Conservation (phyloP, 768 basidiomycete genomes). For the Leccinum imitatum region DNA sequence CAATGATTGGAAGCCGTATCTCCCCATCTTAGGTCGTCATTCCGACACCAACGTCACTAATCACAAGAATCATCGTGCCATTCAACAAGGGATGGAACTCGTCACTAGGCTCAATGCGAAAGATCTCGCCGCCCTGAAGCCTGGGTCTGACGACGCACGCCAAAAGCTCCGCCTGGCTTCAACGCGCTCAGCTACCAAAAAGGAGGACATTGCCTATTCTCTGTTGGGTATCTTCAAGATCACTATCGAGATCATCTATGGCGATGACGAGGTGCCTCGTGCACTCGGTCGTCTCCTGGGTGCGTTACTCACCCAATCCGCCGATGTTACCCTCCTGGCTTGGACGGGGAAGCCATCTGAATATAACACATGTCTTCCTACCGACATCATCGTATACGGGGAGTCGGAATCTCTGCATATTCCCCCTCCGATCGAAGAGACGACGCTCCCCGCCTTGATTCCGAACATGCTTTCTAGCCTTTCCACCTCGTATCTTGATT, state of each 20-base stretch:
- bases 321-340: conserved; percentile 14
- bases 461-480: background rate
- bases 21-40: background rate
- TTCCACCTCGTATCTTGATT: background rate
- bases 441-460: conserved; percentile 3
- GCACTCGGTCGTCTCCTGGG: conserved; percentile 25
- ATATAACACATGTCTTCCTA: conserved; percentile 26
- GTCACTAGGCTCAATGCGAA: conserved; percentile 11
- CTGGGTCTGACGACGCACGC: conserved; percentile 16
- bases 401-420: conserved; percentile 5
- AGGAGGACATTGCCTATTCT: conserved; percentile 29
- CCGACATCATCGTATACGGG: conserved; percentile 20
- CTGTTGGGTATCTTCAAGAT: conserved; percentile 28
- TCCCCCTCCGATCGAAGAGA: conserved; percentile 10
- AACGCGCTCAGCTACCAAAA: conserved; percentile 19
- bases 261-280: conserved; percentile 20
- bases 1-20: conserved; percentile 25
- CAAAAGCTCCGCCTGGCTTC: conserved; percentile 25
- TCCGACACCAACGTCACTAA: conserved; percentile 3
- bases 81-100: conserved; percentile 23
- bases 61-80: conserved; percentile 17
- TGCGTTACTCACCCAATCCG: conserved; percentile 16
- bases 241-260: conserved; percentile 20
- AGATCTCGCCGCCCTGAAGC: conserved; percentile 11
- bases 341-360: conserved; percentile 22